A percentile compares a stretch with the other conserved stretches of the same genome.
phyloP scores from a whole-genome alignment of 2,329 filamentous ascomycete species.

The Apiospora sp. region DNA sequence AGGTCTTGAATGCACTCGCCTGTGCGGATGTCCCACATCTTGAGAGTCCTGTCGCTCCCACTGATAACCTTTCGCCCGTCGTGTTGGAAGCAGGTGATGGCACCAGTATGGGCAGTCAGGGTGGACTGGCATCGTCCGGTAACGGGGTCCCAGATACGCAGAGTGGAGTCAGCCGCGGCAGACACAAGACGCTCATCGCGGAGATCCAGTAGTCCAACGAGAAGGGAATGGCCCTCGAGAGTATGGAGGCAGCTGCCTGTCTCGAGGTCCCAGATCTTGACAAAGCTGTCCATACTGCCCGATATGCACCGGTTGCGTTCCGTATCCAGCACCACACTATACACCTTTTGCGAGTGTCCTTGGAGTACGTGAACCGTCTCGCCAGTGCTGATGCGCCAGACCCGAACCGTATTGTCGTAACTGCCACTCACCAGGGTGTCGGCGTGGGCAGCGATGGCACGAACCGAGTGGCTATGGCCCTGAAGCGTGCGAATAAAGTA shows the following conservation, averaged over 20 bases:
- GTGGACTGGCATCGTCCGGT: conserved; percentile 89
- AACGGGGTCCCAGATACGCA: conserved; percentile 97
- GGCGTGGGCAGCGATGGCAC: conserved; percentile 92
- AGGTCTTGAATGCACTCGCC: conserved; percentile 94
- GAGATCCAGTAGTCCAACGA: conserved; percentile 91
- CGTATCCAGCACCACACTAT: conserved; percentile 94
- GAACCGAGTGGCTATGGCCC: conserved; percentile 92
- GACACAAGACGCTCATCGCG: conserved; percentile 91
- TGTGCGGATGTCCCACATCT: conserved; percentile 97
- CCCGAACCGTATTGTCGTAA: conserved; percentile 92
- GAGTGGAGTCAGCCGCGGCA: conserved; percentile 91
- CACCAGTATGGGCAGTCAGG: conserved; percentile 91
- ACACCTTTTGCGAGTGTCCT: conserved; percentile 92
- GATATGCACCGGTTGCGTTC: conserved; percentile 95
- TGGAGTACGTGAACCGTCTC: conserved; percentile 84
- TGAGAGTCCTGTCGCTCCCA: conserved; percentile 92
- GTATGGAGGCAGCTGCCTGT: conserved; percentile 87
- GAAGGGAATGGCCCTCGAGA: conserved; percentile 88
- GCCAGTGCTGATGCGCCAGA: conserved; percentile 97
- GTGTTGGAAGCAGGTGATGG: conserved; percentile 98
- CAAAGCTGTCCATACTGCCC: conserved; percentile 96
- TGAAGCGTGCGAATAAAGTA: conserved; percentile 90
- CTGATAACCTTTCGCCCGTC: conserved; percentile 97
- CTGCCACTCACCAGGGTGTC: conserved; percentile 98
- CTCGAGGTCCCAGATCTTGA: conserved; percentile 96